Percentiles rank a stretch among this genome's conserved stretches.
Conservation (phyloP, 73 alveolate species). For the Blepharisma japonicum region DNA sequence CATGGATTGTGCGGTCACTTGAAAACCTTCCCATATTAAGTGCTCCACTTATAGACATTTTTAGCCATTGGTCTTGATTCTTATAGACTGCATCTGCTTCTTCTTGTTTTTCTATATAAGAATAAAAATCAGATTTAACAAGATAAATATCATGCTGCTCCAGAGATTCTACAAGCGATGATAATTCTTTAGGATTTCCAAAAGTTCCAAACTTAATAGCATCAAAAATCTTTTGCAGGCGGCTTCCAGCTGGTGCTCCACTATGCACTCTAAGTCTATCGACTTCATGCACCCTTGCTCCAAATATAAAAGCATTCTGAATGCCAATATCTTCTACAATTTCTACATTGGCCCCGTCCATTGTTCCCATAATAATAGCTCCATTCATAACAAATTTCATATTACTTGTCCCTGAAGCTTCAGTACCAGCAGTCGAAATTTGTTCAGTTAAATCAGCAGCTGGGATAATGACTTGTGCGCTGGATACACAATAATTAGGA, state of each 20-base stretch:
- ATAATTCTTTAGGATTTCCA: not conserved
- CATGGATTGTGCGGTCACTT: slow-evolving; percentile 84
- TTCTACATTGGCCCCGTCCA: slow-evolving; percentile 99
- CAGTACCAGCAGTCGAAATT: slow-evolving; percentile 98
- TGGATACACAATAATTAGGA: slow-evolving; percentile 93
- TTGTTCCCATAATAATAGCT: slow-evolving; percentile 93
- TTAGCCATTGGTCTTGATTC: slow-evolving; percentile 53
- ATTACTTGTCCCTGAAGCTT: slow-evolving; percentile 74
- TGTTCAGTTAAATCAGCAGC: slow-evolving; percentile 96
- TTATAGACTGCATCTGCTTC: slow-evolving; percentile 61
- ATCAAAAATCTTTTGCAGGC: slow-evolving; percentile 37
- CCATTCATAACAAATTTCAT: slow-evolving; percentile 97
- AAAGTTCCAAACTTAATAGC: slow-evolving; percentile 38
- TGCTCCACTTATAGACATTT: slow-evolving; percentile 48
- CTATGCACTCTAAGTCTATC: slow-evolving; percentile 81
- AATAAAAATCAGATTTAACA: not conserved
- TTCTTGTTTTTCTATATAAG: slow-evolving; percentile 48
- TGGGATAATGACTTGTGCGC: slow-evolving; percentile 97
- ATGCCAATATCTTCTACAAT: slow-evolving; percentile 97
- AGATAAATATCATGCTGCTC: not conserved
- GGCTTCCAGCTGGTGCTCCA: slow-evolving; percentile 57
- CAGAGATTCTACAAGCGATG: slow-evolving; percentile 3
- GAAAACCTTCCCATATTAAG: slow-evolving; percentile 84
- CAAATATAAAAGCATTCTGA: slow-evolving; percentile 81
- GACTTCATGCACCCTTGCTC: slow-evolving; percentile 94